These are phyloP conservation scores for Physaria fendleri DNA, from an alignment of 345 rosid genomes.

Conservation along the genomic window DNA sequence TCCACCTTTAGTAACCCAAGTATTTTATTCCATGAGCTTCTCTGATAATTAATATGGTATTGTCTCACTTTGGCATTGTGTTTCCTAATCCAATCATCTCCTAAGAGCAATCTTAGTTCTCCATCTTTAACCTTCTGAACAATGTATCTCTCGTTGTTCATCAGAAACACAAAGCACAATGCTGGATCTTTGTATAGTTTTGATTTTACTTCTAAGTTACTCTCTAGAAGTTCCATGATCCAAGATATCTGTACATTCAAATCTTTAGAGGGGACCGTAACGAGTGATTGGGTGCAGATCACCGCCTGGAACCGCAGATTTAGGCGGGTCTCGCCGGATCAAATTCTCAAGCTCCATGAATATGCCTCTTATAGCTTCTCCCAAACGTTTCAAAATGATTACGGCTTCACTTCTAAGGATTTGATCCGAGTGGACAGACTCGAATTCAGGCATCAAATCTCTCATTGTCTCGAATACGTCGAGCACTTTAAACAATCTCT, in stretches of 20 bases:
- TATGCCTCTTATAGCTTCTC: conserved; percentile 72
- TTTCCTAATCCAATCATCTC: conserved; percentile 84
- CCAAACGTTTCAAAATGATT: conserved; percentile 66
- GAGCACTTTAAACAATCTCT: conserved; percentile 76
- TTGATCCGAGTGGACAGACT: conserved; percentile 60
- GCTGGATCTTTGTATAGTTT: conserved; percentile 68
- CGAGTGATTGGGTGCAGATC: conserved; percentile 86
- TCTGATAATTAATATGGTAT: conserved; percentile 45
- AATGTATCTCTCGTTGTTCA: conserved; percentile 84
- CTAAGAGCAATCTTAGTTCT: conserved; percentile 60
- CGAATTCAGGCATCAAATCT: conserved; percentile 77
- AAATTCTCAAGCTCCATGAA: conserved; percentile 93
- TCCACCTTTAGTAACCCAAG: conserved; percentile 54
- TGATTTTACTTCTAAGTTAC: conserved; percentile 78
- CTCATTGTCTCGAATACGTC: conserved; percentile 77
- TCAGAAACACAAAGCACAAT: conserved; percentile 58
- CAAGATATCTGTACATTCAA: conserved; percentile 71
- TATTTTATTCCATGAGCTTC: conserved; percentile 72
- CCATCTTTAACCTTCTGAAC: conserved; percentile 76
- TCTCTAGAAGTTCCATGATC: conserved; percentile 92
- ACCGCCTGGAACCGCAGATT: conserved; percentile 75
- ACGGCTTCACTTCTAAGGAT: conserved; percentile 65
- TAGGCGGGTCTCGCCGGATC: conserved; percentile 81
- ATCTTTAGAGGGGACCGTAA: conserved; percentile 49
- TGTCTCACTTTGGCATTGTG: conserved; percentile 73